These are phyloP conservation scores for Nakaseomyces uthaithaninus DNA, from an alignment of 1,139 yeast species.

Conservation along the genomic window DNA sequence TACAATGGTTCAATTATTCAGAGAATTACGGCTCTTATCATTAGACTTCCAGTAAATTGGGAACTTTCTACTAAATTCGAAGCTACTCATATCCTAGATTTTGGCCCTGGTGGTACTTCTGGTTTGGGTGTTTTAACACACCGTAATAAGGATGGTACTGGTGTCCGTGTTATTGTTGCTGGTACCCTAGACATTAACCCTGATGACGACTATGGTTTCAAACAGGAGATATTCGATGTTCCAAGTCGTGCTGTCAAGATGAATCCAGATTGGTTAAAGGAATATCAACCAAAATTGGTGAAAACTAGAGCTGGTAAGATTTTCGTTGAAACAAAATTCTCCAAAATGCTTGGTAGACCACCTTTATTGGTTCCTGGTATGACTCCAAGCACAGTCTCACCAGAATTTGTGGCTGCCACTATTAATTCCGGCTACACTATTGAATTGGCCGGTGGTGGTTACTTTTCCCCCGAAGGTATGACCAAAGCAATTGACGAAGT, in stretches of 20 bases:
- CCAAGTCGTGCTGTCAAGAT: constrained; percentile 57
- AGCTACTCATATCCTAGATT: constrained; percentile 85
- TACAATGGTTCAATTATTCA: constrained; percentile 45
- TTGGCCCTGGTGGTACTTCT: constrained; percentile 98
- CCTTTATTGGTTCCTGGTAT: constrained; percentile 98
- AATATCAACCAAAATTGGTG: constrained; percentile 77
- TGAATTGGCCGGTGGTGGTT: constrained; percentile 98
- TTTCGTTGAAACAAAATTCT: constrained; percentile 88
- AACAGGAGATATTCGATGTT: constrained; percentile 84
- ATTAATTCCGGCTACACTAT: constrained; percentile 95
- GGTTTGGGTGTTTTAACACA: constrained; percentile 95
- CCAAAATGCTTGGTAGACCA: constrained; percentile 86
- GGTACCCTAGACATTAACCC: constrained; percentile 72
- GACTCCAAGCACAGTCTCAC: constrained; percentile 97
- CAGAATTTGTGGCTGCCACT: constrained; percentile 88
- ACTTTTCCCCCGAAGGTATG: constrained; percentile 66
- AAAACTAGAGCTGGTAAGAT: constrained; percentile 65
- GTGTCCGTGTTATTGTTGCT: constrained; percentile 87
- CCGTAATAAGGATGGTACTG: constrained; percentile 97
- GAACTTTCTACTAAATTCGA: constrained; percentile 74
- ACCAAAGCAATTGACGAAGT: constrained; percentile 69
- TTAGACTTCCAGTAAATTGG: constrained; percentile 90
- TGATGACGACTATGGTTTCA: constrained; percentile 81
- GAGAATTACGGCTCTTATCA: constrained; percentile 73
- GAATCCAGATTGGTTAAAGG: constrained; percentile 87